These are phyloP conservation scores for Macroventuria anomochaeta DNA, from an alignment of 2,329 filamentous ascomycete species.

Conservation along the genomic window DNA sequence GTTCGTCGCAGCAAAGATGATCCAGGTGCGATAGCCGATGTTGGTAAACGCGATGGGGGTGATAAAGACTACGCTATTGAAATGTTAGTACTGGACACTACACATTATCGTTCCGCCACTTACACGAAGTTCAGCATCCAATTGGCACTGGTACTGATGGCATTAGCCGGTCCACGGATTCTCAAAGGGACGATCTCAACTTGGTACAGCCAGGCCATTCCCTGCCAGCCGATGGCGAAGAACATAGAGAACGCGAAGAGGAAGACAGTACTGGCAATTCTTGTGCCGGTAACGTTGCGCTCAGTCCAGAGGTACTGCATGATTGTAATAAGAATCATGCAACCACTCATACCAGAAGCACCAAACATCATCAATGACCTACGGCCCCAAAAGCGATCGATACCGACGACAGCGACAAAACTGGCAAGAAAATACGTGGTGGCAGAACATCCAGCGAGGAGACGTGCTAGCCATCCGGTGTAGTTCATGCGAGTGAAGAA, in stretches of 20 bases:
- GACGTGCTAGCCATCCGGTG: constrained; percentile 51
- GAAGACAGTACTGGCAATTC: constrained; percentile 64
- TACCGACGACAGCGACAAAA: constrained; percentile 47
- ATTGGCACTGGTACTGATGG: constrained; percentile 85
- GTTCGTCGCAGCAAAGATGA: constrained; percentile 62
- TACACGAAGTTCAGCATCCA: constrained; percentile 68
- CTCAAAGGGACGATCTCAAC: constrained; percentile 89
- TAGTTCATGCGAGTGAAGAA: constrained; percentile 60
- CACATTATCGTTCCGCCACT: constrained; percentile 49
- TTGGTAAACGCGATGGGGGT: constrained; percentile 65
- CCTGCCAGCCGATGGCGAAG: constrained; percentile 84
- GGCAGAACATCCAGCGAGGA: constrained; percentile 48
- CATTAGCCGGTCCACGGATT: constrained; percentile 86
- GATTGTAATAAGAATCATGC: constrained; percentile 42
- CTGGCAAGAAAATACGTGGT: constrained; percentile 48
- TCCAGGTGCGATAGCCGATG: constrained; percentile 63
- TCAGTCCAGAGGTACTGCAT: constrained; percentile 36
- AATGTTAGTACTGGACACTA: background rate
- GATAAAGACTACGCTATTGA: constrained; percentile 67
- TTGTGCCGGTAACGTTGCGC: constrained; percentile 25
- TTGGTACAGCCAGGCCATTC: constrained; percentile 65
- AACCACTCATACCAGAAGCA: constrained; percentile 43
- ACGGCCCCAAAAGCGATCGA: constrained; percentile 47
- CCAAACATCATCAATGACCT: constrained; percentile 47
- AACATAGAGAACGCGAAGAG: constrained; percentile 91